Conservation (phyloP, 371 early-diverging fungal species). For the Coemansia sp. region DNA sequence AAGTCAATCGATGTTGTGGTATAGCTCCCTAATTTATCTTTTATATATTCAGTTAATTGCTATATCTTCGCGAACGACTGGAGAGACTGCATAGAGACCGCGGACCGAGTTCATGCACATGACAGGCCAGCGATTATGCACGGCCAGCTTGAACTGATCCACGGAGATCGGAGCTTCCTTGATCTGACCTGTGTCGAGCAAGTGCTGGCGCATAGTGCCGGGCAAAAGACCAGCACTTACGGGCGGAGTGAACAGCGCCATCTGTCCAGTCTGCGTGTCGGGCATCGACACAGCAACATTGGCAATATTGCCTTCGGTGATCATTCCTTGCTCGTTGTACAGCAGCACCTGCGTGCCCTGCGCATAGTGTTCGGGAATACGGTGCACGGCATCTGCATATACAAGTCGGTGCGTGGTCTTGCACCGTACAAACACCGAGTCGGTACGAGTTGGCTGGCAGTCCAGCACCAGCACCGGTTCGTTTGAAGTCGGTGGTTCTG, state of each 20-base stretch:
- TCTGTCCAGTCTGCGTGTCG: not conserved
- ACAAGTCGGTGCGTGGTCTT: slow-evolving; percentile 39
- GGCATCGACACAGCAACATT: slow-evolving; percentile 36
- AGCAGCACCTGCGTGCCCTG: slow-evolving; percentile 33
- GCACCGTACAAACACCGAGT: slow-evolving; percentile 35
- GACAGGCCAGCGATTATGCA: slow-evolving; percentile 27
- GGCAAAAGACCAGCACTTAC: slow-evolving; percentile 21
- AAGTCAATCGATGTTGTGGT: slow-evolving; percentile 22
- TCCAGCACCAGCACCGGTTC: slow-evolving; percentile 16
- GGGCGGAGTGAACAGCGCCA: slow-evolving; percentile 30
- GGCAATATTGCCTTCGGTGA: slow-evolving; percentile 44
- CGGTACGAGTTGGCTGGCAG: slow-evolving; percentile 16
- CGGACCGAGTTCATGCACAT: slow-evolving; percentile 49
- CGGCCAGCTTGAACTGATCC: slow-evolving; percentile 28
- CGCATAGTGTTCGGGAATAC: not conserved
- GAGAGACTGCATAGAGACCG: slow-evolving; percentile 21
- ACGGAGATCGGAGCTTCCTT: slow-evolving; percentile 30
- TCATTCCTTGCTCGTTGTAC: slow-evolving; percentile 12
- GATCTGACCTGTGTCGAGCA: slow-evolving; percentile 23
- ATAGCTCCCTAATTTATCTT: not conserved
- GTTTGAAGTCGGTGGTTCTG: not conserved
- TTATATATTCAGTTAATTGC: too few relatives aligned
- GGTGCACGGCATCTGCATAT: slow-evolving; percentile 16
- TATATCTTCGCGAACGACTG: not conserved
- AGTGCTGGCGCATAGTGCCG: slow-evolving; percentile 33